Percentiles rank a stretch among this genome's conserved stretches.
Conservation (phyloP, 805 yeast genomes). For the Starmera pachycereana region DNA sequence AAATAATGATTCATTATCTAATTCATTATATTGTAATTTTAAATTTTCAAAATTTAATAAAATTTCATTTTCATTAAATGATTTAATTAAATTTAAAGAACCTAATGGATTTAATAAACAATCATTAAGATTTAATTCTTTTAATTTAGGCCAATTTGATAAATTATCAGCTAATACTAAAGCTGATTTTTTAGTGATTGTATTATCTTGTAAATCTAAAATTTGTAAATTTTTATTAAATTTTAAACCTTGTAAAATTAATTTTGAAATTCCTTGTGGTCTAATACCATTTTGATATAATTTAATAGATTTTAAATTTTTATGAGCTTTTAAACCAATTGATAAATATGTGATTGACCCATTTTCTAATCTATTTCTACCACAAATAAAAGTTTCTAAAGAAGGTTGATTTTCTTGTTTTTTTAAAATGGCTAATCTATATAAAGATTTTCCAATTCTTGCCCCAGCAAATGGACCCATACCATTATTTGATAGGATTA, state of each 20-base stretch:
- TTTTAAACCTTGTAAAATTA: constrained; percentile 64
- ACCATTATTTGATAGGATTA: constrained; percentile 89
- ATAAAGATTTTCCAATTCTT: constrained; percentile 81
- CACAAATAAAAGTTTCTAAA: constrained; percentile 85
- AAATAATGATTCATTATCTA: constrained; percentile 55
- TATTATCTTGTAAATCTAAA: constrained; percentile 90
- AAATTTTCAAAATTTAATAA: constrained; percentile 40
- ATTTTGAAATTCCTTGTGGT: constrained; percentile 77
- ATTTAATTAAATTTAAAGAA: constrained; percentile 41
- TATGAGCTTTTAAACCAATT: constrained; percentile 74
- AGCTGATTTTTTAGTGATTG: constrained; percentile 69
- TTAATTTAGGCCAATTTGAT: constrained; percentile 51
- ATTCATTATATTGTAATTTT: constrained; percentile 83
- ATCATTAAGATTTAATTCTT: constrained; percentile 81
- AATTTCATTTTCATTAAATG: constrained; percentile 31
- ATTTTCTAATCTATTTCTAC: constrained; percentile 93
- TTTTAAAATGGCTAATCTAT: constrained; percentile 58
- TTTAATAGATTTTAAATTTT: constrained; percentile 59
- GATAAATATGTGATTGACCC: constrained; percentile 86
- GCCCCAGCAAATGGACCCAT: constrained; percentile 98
- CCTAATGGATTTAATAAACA: constrained; percentile 79
- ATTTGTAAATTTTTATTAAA: constrained; percentile 49
- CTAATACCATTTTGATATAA: constrained; percentile 96
- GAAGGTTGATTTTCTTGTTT: constrained; percentile 31
- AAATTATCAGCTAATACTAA: constrained; percentile 52